Percentiles rank a stretch among this genome's conserved stretches.
phyloP scores from a whole-genome alignment of 495 filamentous ascomycete species.

The Penicillium psychrofluorescens region DNA sequence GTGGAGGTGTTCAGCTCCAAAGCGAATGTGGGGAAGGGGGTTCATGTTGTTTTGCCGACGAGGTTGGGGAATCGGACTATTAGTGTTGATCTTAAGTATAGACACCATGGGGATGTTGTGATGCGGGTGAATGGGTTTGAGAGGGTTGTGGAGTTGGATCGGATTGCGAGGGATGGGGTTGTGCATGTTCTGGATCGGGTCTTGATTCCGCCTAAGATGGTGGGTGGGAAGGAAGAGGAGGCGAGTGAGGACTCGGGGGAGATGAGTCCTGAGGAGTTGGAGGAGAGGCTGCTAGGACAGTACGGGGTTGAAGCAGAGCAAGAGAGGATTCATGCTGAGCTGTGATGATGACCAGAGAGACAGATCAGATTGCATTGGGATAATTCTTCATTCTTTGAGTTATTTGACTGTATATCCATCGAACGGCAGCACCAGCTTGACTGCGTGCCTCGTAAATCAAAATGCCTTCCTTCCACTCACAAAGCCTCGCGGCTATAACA shows the following conservation, averaged over 20 bases:
- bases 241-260: conserved; percentile 33
- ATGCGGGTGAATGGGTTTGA: conserved; percentile 67
- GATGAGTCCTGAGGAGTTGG: conserved; percentile 58
- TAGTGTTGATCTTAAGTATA: conserved; percentile 59
- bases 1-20: conserved; percentile 15
- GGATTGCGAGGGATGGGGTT: conserved; percentile 63
- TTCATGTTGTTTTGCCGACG: conserved; percentile 60
- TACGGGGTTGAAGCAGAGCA: not conserved
- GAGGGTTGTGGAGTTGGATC: conserved; percentile 55
- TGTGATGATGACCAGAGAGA: conserved; percentile 1
- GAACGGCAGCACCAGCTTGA: too few relatives aligned
- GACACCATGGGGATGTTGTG: conserved; percentile 46
- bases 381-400: conserved; percentile 20
- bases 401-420: conserved; percentile 4
- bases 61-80: conserved; percentile 52
- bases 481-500: too few relatives aligned
- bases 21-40: conserved; percentile 11
- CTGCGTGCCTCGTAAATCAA: not conserved
- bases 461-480: too few relatives aligned
- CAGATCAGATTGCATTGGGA: conserved; percentile 4
- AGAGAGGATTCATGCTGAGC: conserved; percentile 6
- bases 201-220: conserved; percentile 63
- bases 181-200: conserved; percentile 65
- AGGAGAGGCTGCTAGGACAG: conserved; percentile 40
- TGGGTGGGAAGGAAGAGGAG: conserved; percentile 25